Base-by-base conservation (phyloP, 2,329 filamentous ascomycete species). In the Cordyceps tenuipes region DNA sequence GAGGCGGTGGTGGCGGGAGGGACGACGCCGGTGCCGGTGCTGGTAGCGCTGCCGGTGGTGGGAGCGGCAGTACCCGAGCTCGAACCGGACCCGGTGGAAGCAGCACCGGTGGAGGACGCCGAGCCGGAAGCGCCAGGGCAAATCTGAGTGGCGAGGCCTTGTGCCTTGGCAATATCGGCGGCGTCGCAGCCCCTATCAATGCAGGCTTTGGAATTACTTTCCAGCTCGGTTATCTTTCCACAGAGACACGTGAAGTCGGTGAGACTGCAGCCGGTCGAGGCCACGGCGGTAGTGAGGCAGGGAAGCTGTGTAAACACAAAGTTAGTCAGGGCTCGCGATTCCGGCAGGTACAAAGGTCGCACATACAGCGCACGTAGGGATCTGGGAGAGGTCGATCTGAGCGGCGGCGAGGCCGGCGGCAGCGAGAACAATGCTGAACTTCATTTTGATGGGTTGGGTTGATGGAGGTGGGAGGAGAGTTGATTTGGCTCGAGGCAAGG, bases 281-380 rank as follows among this genome's bases (percentile, higher is more conserved):
- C 62, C 62, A 79, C 68, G 62, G 69, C 69, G 17, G 69, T 65
- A 44, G 63, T 39, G 17, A 78, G 69, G 62, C 77, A 79, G 41
- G 64, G 29, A 47, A 66, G 43, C 71, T 74, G 26, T 10, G 49
- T 29, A 29, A 29, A 58, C 19, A 56, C 1, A 17, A 36, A 31
- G 50, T 62, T 36, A 59, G 62, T 61, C 9, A n/a, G 26, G 13
- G 7, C 29, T 15, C 21, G 12, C 52, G 26, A 26, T 41, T 17
- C n/a, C n/a, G 21, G 21, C 36, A 26, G 21, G 39, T 1, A 19
- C 47, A 21, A 31, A 21, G 21, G 44, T 46, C 17, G 51, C 9
- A 71, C 75, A 63, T 73, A 79, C 76, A 65, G 75, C 74, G 64
- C 76, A 78, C 5, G 65, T 19, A 51, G 75, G 72, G 60, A 73